These are phyloP conservation scores for Aurinia saxatilis DNA, from an alignment of 345 rosid genomes.

Conservation along the genomic window DNA sequence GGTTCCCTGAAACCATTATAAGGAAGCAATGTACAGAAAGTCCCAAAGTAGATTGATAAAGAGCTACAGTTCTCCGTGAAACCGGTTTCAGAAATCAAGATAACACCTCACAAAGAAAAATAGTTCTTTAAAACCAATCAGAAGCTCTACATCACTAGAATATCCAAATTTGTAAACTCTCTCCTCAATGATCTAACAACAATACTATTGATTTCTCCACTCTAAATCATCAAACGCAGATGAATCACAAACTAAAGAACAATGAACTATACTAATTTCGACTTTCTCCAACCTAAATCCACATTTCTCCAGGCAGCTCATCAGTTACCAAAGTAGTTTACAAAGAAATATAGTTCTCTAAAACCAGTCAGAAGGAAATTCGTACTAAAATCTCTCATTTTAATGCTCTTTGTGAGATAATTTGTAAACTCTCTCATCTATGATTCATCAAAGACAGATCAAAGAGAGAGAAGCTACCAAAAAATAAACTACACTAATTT, in stretches of 20 bases:
- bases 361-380: too few relatives aligned
- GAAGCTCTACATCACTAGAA: neutral
- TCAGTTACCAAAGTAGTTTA: too few relatives aligned
- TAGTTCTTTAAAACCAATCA: neutral
- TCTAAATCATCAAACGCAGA: too few relatives aligned
- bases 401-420: neutral
- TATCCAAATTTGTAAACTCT: too few relatives aligned
- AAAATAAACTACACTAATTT: neutral
- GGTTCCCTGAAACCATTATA: conserved; percentile 46
- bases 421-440: neutral
- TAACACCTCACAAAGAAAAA: neutral
- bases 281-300: too few relatives aligned
- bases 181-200: too few relatives aligned
- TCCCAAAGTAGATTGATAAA: too few relatives aligned
- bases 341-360: too few relatives aligned
- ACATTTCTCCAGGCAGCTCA: too few relatives aligned
- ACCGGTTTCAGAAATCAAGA: neutral
- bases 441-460: neutral
- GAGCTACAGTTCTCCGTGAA: neutral
- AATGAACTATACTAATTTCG: too few relatives aligned
- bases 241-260: too few relatives aligned
- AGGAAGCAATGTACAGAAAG: neutral
- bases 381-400: neutral
- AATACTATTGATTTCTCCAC: too few relatives aligned
- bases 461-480: neutral